A percentile compares a stretch with the other conserved stretches of the same genome.
phyloP scores from a whole-genome alignment of 208 protist genomes.

The Hexamita inflata region DNA sequence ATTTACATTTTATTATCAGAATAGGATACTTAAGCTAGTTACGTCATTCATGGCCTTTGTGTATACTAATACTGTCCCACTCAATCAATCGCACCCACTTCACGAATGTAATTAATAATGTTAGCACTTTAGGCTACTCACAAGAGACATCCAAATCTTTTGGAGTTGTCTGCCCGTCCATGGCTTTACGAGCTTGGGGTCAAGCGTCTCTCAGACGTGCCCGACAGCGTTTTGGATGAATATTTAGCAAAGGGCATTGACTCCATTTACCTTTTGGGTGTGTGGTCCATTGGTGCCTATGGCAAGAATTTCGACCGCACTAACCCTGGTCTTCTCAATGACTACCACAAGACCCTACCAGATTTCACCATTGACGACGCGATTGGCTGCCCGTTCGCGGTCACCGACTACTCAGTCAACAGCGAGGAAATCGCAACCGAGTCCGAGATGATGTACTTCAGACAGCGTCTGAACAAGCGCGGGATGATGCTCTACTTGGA shows the following conservation, averaged over 20 bases:
- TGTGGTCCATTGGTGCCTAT: constrained; percentile 57
- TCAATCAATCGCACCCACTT: too few species aligned
- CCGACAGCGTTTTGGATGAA: constrained; percentile 36
- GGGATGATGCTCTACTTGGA: constrained; percentile 54
- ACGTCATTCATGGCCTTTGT: too few species aligned
- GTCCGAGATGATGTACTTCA: constrained; percentile 41
- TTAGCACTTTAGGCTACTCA: too few species aligned
- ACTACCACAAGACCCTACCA: constrained; percentile 48
- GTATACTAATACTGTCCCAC: too few species aligned
- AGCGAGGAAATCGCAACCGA: constrained; percentile 46
- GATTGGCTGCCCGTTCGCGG: constrained; percentile 58
- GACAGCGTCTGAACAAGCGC: constrained; percentile 41
- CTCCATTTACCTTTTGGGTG: constrained; percentile 54
- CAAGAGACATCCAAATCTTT: neutral
- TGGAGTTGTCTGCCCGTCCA: constrained; percentile 49
- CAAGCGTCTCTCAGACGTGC: constrained; percentile 47
- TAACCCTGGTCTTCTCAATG: constrained; percentile 46
- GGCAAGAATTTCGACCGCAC: too few species aligned
- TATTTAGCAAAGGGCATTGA: constrained; percentile 42
- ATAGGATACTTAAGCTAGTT: too few species aligned
- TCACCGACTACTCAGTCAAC: constrained; percentile 43
- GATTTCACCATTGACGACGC: constrained; percentile 51
- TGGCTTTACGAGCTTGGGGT: constrained; percentile 52
- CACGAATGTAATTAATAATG: too few species aligned
- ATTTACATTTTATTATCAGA: too few species aligned